A percentile compares a stretch with the other conserved stretches of the same genome.
Conservation (phyloP, 345 rosid species). For the Salix exigua region DNA sequence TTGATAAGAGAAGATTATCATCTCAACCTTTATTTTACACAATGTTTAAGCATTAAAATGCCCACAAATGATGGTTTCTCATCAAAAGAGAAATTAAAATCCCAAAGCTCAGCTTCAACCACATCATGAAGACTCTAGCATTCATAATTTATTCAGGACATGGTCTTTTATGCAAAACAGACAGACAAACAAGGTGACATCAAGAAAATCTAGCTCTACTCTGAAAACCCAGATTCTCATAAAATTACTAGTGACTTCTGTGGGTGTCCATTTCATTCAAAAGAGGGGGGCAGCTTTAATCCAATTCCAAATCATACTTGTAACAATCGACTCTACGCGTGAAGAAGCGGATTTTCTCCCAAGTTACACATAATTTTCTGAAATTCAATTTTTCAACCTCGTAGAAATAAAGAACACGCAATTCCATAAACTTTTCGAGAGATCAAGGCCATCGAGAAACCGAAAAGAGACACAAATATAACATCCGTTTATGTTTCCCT, state of each 20-base stretch:
- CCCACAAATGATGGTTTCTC: neutral
- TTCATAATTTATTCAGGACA: neutral
- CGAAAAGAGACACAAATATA: neutral
- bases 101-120: neutral
- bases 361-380: neutral
- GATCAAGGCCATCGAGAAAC: neutral
- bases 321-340: neutral
- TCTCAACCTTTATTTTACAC: neutral
- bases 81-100: neutral
- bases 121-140: neutral
- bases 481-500: neutral
- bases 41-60: neutral
- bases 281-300: neutral
- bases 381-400: neutral
- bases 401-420: neutral
- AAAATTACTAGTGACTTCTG: neutral
- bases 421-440: neutral
- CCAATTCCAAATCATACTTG: neutral
- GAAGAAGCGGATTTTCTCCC: neutral
- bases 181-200: neutral
- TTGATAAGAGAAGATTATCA: neutral
- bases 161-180: neutral
- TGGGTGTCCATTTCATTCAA: neutral
- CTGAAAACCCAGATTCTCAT: neutral
- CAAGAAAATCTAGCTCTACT: neutral